phyloP scores from a whole-genome alignment of 1,284 basidiomycete genomes.

The Ceratobasidium sp. region DNA sequence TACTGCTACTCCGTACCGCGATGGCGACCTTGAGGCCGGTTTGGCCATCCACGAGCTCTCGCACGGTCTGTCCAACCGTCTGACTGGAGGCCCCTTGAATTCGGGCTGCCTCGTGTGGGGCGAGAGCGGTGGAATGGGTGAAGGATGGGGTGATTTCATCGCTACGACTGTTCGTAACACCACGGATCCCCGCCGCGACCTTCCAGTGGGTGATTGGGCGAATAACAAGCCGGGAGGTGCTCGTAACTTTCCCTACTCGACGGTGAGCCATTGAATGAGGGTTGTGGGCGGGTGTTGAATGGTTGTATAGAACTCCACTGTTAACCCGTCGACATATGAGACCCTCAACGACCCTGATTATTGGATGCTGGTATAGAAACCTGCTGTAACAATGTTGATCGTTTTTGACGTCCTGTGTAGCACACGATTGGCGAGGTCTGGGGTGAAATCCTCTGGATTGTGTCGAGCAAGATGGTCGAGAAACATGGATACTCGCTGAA shows the following conservation, averaged over 20 bases:
- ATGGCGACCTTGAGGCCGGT: constrained; percentile 94
- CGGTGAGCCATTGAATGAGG: constrained; percentile 59
- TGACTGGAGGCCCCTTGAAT: constrained; percentile 94
- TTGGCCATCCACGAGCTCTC: constrained; percentile 92
- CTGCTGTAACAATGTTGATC: no score
- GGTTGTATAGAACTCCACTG: constrained; percentile 66
- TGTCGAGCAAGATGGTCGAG: constrained; percentile 79
- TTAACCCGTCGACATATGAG: constrained; percentile 95
- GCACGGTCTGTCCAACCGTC: constrained; percentile 92
- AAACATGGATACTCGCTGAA: constrained; percentile 84
- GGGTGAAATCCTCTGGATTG: constrained; percentile 93
- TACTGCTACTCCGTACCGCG: constrained; percentile 87
- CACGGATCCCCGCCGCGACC: constrained; percentile 75
- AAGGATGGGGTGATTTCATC: constrained; percentile 92
- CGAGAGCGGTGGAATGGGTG: constrained; percentile 96
- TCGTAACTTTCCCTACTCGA: constrained; percentile 88
- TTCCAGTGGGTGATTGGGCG: constrained; percentile 95
- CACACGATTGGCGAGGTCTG: constrained; percentile 96
- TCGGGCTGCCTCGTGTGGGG: constrained; percentile 96
- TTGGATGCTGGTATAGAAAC: constrained; percentile 73
- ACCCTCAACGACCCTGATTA: constrained; percentile 95
- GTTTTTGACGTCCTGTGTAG: constrained; percentile 13
- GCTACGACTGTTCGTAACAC: constrained; percentile 87
- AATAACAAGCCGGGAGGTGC: constrained; percentile 84
- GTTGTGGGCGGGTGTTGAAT: background rate